These are phyloP conservation scores for Chlamydomonas eustigma DNA, from an alignment of 139 green algal species.

Conservation along the genomic window DNA sequence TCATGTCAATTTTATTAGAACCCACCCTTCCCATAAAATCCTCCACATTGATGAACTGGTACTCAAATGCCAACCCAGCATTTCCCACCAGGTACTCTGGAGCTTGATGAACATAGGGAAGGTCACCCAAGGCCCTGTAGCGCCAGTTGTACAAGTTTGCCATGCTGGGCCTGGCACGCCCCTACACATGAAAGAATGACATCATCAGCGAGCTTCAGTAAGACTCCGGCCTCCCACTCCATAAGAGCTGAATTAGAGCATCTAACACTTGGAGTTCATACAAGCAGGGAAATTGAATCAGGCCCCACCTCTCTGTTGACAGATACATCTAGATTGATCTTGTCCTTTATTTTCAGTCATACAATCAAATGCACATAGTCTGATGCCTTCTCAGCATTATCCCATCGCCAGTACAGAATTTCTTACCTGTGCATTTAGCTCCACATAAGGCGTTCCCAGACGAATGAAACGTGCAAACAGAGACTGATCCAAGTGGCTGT, in stretches of 20 bases:
- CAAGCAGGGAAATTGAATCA: no score
- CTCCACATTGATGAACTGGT: constrained; percentile 89
- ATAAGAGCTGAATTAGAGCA: no score
- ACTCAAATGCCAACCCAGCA: constrained; percentile 84
- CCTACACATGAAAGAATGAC: no score
- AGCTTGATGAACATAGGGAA: constrained; percentile 60
- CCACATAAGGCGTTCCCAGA: constrained; percentile 87
- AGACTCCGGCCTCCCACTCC: no score
- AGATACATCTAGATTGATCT: no score
- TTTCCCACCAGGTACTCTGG: constrained; percentile 71
- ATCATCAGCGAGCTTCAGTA: no score
- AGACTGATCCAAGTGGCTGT: constrained; percentile 84
- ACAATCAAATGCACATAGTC: no score
- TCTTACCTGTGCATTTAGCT: constrained; percentile 86
- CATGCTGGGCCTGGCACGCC: constrained; percentile 78
- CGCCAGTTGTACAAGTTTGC: constrained; percentile 96
- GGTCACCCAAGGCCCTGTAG: constrained; percentile 85
- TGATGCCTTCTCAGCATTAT: background rate
- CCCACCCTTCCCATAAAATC: constrained; percentile 65
- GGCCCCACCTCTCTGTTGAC: no score
- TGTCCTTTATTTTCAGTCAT: no score
- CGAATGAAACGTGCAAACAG: constrained; percentile 96
- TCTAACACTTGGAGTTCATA: no score
- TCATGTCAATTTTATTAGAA: no score
- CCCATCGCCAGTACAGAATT: background rate